Evolutionary conservation across 2,329 filamentous ascomycete genomes (phyloP), one percentile per base, ranked within the genome.

Genomic region (Hypomyces perniciosus): DNA sequence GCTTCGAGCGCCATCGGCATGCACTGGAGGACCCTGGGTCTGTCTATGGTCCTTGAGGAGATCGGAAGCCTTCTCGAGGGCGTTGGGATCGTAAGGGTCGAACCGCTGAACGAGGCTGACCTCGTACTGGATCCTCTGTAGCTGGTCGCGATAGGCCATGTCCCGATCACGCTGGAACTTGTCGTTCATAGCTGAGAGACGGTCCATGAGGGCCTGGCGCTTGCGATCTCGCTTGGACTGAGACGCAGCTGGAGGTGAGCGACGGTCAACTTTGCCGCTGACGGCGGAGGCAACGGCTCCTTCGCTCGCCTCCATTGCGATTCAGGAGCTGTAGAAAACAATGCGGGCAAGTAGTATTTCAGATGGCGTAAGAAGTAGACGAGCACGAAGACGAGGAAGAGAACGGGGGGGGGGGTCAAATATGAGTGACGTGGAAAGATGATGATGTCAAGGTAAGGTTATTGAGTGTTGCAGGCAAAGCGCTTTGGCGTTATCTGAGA

Each of bases 101-200:
- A 93, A 88, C 59, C 88, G 84, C 67, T 90, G 84, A 58, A 96
- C 89, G 42, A 95, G 78, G 52, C 81, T 88, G 71, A 91, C 90
- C 68, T 96, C 91, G 57, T 89, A 84, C 70, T 96, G 91, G n/a
- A 96, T 83, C 58, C 89, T 89, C 62, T 93, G 86, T 2, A 96
- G 79, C 69, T 96, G 90, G 58, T 93, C 88, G 55, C 91, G 84
- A 68, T 95, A 97, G 61, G 90, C 84, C 56, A 80, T 76, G 67
- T 96, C 90, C 57, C 88, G 81, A 63, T 95, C 90, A 56, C 85
- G 81, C 56, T 83, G 81, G 69, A 96, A 92, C 58, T 84, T 84
- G 48, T 86, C 82, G 49, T 85, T 84, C 69, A 96, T 83, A 50
- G 84, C 80, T 38, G 82, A 79, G 6, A 96, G 80, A 56, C 87